These are phyloP conservation scores for Aspergillus glaucus DNA, from an alignment of 2,329 filamentous ascomycete species.

Conservation along the genomic window DNA sequence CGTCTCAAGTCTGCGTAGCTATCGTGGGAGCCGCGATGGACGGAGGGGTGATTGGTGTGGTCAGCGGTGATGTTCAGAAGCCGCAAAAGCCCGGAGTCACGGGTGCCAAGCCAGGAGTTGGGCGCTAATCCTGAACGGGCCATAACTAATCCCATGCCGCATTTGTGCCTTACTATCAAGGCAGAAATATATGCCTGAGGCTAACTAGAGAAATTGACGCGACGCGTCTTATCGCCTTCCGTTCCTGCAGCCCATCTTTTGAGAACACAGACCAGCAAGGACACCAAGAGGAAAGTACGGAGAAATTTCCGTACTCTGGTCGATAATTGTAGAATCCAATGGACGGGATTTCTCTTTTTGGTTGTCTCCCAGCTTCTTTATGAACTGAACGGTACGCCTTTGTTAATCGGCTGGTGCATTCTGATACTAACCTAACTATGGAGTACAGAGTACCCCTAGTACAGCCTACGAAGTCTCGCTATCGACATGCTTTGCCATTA, in stretches of 20 bases:
- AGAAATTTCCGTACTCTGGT: neutral
- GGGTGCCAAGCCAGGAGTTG: conserved; percentile 20
- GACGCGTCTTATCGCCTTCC: conserved; percentile 23
- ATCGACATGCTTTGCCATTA: conserved; percentile 21
- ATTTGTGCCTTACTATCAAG: conserved; percentile 19
- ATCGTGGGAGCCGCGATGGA: conserved; percentile 15
- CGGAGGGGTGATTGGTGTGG: conserved; percentile 24
- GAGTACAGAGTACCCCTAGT: neutral
- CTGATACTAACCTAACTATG: neutral
- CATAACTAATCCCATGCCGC: conserved; percentile 15
- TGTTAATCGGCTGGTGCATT: neutral
- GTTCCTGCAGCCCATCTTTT: neutral
- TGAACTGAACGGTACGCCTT: neutral
- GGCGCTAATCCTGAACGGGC: conserved; percentile 24
- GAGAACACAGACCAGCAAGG: neutral
- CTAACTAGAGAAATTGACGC: conserved; percentile 19
- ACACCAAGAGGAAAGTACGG: neutral
- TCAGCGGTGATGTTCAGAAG: conserved; percentile 30
- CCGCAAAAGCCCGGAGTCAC: conserved; percentile 30
- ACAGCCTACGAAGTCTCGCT: conserved; percentile 1
- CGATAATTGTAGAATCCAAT: neutral
- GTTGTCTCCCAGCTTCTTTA: neutral
- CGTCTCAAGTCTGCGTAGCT: conserved; percentile 11
- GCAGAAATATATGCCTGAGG: conserved; percentile 19
- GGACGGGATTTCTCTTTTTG: neutral